Evolutionary conservation across 2,329 filamentous ascomycete species (phyloP), one percentile per base, ranked within the genome.

Genomic region (Aureobasidium sp.): DNA sequence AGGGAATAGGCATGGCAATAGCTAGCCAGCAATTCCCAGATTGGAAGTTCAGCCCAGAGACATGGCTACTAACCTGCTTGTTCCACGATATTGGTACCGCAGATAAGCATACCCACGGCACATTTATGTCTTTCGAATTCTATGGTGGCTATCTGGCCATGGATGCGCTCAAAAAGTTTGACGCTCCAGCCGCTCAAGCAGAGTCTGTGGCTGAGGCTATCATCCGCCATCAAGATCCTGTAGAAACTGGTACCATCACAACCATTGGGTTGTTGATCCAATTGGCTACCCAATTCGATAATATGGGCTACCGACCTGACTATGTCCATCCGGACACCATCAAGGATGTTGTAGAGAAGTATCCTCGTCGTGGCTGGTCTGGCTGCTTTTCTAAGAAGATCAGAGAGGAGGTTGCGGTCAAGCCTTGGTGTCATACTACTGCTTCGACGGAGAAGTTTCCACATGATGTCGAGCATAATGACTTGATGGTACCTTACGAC

Each of bases 51-150:
- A 50, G 44, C 72, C 36, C 72, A 74, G 80, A 84, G 66, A 84
- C 82, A 1, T 86, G 81, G 71, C 84, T 86, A 53, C 73, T 92
- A 0, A 79, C 86, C 0, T 85, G 82, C 64, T 77, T 92, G 1
- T 79, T 92, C 2, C 89, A 92, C 71, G 88, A 92, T 73, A 87
- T 92, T 64, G 88, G 87, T 20, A 89, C 86, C 0, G 84, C 85
- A 0, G 71, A 78, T 5, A 76, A 80, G 20, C 83, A 87, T 70
- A 72, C 87, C 24, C 69, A 73, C 0, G 72, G 77, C 0, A 90
- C 87, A 0, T 78, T 78, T 32, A 76, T 91, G 69, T 88, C 84
- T 5, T 92, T 91, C 70, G 88, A 92, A 67, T 89, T 88, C 68
- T 83, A 84, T 67, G 87, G 87, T 39, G 87, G 80, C 0, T 73